Conservation (phyloP, 2,329 filamentous ascomycete genomes). For the Xylaria arbuscula region DNA sequence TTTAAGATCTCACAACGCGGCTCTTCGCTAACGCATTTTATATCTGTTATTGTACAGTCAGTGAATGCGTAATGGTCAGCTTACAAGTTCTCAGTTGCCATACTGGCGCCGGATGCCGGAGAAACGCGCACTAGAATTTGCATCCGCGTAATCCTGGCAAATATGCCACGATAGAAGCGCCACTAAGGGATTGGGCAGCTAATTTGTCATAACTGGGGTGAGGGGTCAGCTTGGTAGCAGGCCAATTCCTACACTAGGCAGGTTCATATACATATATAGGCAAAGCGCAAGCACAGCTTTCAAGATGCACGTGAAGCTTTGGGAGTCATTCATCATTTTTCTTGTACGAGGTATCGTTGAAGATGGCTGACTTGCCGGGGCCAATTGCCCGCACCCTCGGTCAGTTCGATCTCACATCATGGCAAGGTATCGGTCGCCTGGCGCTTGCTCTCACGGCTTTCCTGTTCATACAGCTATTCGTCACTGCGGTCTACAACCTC, state of each 20-base stretch:
- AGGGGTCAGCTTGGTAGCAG: slow-evolving; percentile 11
- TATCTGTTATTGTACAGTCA: neutral
- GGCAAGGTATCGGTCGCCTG: slow-evolving; percentile 28
- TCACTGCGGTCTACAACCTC: slow-evolving; percentile 43
- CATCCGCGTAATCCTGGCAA: slow-evolving; percentile 12
- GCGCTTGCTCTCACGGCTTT: slow-evolving; percentile 22
- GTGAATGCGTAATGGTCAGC: slow-evolving; percentile 11
- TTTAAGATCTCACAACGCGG: slow-evolving; percentile 20
- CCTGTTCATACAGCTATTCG: slow-evolving; percentile 29
- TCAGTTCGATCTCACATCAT: slow-evolving; percentile 29
- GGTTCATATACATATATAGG: slow-evolving; percentile 23
- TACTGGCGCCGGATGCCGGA: neutral
- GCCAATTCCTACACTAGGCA: slow-evolving; percentile 3
- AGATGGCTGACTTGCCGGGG: slow-evolving; percentile 31
- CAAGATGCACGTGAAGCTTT: slow-evolving; percentile 13
- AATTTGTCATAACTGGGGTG: slow-evolving; percentile 33
- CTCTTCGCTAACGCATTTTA: slow-evolving; percentile 1
- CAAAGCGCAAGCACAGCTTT: neutral
- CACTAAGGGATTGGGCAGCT: slow-evolving; percentile 7
- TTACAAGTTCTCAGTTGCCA: slow-evolving; percentile 16
- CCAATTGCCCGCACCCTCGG: slow-evolving; percentile 26
- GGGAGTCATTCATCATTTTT: slow-evolving; percentile 8
- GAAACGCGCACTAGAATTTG: neutral
- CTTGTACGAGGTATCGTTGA: neutral
- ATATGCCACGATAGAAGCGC: slow-evolving; percentile 2